These are phyloP conservation scores for Suhomyces atakaporum DNA, from an alignment of 1,139 yeast genomes.

Conservation along the genomic window DNA sequence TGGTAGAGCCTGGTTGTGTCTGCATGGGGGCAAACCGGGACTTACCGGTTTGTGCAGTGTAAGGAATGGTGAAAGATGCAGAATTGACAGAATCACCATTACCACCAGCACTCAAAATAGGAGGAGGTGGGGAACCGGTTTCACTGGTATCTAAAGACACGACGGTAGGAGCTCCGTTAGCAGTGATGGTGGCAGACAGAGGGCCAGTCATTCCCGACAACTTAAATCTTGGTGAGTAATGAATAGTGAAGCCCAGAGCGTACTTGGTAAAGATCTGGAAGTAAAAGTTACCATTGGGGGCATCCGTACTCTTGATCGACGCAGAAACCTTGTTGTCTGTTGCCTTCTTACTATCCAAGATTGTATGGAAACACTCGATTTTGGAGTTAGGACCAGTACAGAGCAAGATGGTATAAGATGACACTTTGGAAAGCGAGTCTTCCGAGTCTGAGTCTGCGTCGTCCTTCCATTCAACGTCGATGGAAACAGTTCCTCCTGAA, in stretches of 20 bases:
- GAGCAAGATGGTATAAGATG: constrained; percentile 53
- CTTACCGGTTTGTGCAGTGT: constrained; percentile 72
- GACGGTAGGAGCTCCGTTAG: constrained; percentile 13
- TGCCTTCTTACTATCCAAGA: constrained; percentile 25
- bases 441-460: constrained; percentile 63
- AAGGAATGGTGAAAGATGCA: constrained; percentile 51
- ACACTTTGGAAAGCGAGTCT: constrained; percentile 40
- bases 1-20: constrained; percentile 70
- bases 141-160: constrained; percentile 20
- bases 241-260: constrained; percentile 57
- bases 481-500: constrained; percentile 45
- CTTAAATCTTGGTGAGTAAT: constrained; percentile 68
- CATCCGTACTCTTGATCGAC: constrained; percentile 41
- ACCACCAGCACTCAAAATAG: constrained; percentile 34
- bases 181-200: constrained; percentile 25
- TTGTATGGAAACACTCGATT: constrained; percentile 43
- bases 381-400: constrained; percentile 66
- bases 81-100: constrained; percentile 31
- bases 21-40: constrained; percentile 91
- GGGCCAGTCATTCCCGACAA: constrained; percentile 74
- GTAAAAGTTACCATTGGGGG: constrained; percentile 66
- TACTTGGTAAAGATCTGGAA: constrained; percentile 60
- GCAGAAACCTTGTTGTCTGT: constrained; percentile 39
- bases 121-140: constrained; percentile 46
- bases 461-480: constrained; percentile 58